phyloP scores from a whole-genome alignment of 2,329 filamentous ascomycete genomes.

The Ploettnerulaceae sp. region DNA sequence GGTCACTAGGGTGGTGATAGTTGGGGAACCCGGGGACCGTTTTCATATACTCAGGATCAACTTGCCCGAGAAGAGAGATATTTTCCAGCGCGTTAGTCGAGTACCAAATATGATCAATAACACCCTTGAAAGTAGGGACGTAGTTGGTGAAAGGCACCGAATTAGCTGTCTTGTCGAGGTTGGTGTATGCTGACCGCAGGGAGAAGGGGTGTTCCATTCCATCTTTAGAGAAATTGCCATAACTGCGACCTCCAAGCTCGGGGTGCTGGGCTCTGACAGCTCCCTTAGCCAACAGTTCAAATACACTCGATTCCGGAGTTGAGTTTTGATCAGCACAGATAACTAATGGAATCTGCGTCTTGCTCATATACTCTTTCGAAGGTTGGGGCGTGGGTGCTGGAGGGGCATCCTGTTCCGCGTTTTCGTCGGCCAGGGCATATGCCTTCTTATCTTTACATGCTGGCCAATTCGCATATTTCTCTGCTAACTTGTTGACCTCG shows the following conservation, averaged over 20 bases:
- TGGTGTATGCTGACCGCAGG: constrained; percentile 81
- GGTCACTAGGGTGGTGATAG: constrained; percentile 71
- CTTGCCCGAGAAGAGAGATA: constrained; percentile 60
- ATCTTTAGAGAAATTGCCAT: constrained; percentile 87
- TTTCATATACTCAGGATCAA: constrained; percentile 66
- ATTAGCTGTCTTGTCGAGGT: constrained; percentile 74
- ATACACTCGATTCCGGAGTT: constrained; percentile 78
- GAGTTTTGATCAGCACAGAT: constrained; percentile 98
- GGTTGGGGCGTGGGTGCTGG: constrained; percentile 58
- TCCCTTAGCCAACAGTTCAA: constrained; percentile 81
- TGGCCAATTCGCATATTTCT: constrained; percentile 76
- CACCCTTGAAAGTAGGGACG: constrained; percentile 84
- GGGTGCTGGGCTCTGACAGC: constrained; percentile 71
- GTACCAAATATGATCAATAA: constrained; percentile 98
- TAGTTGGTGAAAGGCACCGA: constrained; percentile 96
- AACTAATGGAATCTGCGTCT: constrained; percentile 82
- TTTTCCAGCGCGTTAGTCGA: constrained; percentile 71
- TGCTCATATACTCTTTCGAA: constrained; percentile 80
- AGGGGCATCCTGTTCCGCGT: constrained; percentile 41
- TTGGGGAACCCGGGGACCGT: constrained; percentile 70
- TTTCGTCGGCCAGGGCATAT: constrained; percentile 36
- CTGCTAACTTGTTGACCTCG: constrained; percentile 77
- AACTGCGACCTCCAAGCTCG: constrained; percentile 75
- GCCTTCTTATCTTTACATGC: constrained; percentile 71
- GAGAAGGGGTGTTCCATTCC: constrained; percentile 95